Evolutionary conservation across 225 moss, liverwort and hornwort species (phyloP).

Genomic region (Takakia lepidozioides): DNA sequence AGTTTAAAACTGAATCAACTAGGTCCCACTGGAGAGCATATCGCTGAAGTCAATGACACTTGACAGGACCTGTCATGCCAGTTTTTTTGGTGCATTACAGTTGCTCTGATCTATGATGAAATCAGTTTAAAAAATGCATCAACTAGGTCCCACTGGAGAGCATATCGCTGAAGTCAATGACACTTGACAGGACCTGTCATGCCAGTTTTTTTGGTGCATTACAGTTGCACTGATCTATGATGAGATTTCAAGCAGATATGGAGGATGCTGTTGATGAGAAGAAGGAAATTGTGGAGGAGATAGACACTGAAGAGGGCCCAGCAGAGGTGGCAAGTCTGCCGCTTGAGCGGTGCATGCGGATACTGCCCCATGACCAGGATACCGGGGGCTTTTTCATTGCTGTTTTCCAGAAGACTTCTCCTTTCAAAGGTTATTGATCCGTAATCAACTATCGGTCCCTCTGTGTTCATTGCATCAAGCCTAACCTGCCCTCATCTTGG

Average conservation of each 20-base stretch:
- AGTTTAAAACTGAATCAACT: no score
- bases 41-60: no score
- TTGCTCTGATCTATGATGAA: not conserved
- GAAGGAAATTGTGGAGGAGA: conserved; percentile 37
- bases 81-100: not conserved
- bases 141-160: no score
- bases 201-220: not conserved
- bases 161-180: no score
- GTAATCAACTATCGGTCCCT: not conserved
- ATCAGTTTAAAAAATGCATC: no score
- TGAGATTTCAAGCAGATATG: conserved; percentile 14
- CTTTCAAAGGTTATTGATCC: conserved; percentile 42
- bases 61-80: not conserved
- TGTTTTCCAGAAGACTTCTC: conserved; percentile 63
- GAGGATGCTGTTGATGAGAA: conserved; percentile 24
- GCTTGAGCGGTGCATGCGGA: conserved; percentile 86
- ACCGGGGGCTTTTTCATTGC: conserved; percentile 96
- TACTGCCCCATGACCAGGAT: conserved; percentile 89
- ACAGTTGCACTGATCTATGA: not conserved
- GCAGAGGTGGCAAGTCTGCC: conserved; percentile 69
- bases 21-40: no score
- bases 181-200: no score
- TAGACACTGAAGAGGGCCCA: conserved; percentile 40
- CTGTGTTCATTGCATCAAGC: not conserved
- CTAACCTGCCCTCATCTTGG: no score